Percentiles rank a stretch among this genome's conserved stretches.
These are phyloP conservation scores for Avicennia marina DNA, from an alignment of 257 asterid species.

Conservation along the genomic window DNA sequence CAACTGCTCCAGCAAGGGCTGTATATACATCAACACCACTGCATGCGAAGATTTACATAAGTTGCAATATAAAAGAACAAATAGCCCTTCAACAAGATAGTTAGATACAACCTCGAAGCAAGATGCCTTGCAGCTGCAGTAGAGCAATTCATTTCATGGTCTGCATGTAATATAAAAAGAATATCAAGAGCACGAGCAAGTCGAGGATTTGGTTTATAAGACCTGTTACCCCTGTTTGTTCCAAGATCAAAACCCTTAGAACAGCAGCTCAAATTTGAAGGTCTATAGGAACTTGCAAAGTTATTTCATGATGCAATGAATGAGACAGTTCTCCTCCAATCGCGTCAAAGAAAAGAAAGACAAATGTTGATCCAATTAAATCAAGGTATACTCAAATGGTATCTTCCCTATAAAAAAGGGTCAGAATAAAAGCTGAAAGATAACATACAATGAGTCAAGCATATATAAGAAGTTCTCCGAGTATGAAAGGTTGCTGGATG, in stretches of 20 bases:
- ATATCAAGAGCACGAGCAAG: slow-evolving; percentile 96
- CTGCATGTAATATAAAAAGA: slow-evolving; percentile 93
- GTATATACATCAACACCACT: slow-evolving; percentile 99
- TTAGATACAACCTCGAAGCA: slow-evolving; percentile 73
- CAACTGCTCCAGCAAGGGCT: slow-evolving; percentile 98
- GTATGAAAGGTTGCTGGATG: slow-evolving; percentile 89
- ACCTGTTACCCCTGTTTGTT: slow-evolving; percentile 81
- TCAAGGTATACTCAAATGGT: too few species aligned
- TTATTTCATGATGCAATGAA: neutral
- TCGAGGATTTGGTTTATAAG: slow-evolving; percentile 89
- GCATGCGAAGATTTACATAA: slow-evolving; percentile 24
- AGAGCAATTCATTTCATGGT: slow-evolving; percentile 99
- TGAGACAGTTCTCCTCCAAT: too few species aligned
- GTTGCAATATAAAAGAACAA: slow-evolving; percentile 10
- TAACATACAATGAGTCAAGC: slow-evolving; percentile 94
- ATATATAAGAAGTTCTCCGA: slow-evolving; percentile 95
- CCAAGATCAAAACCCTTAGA: slow-evolving; percentile 11
- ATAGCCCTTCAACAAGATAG: slow-evolving; percentile 12
- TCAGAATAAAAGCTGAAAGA: slow-evolving; percentile 1
- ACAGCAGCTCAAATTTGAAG: neutral
- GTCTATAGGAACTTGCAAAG: neutral
- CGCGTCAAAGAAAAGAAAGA: too few species aligned
- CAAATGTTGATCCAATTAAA: too few species aligned
- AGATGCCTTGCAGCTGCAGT: slow-evolving; percentile 99
- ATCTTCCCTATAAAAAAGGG: slow-evolving; percentile 2